Evolutionary conservation across 2,329 filamentous ascomycete species (phyloP), one percentile per base, ranked within the genome.

Genomic region (Colletotrichum sp.): DNA sequence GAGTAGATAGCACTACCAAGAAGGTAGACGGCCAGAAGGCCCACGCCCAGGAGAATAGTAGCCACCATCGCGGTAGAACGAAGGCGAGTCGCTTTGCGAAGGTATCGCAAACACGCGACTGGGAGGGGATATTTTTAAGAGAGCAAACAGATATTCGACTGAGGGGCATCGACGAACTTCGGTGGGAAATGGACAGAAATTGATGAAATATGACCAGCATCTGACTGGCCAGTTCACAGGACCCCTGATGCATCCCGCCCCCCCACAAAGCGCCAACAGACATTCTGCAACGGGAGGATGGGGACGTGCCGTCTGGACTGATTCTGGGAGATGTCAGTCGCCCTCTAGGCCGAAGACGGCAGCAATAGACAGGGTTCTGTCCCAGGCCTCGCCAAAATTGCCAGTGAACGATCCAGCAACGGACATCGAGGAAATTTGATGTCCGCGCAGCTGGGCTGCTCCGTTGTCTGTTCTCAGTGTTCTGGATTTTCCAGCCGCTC

Each of bases 1-100:
- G 48, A 72, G 59, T 82, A 81, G 9, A 81, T 72, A 22, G 62
- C 59, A 62, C 71, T 77, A n/a, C 60, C 71, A 3, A 74, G 22
- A 5, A 76, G n/a, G 4, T 75, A 79, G 10, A 65, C 6, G 18
- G 57, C 34, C 30, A 72, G 26, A 15, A 77, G 34, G 15, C 59
- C 72, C 15, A 60, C 67, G 24, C 34, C 34, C 4, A 39, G 4
- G 15, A 71, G 57, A 32, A 74, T 32, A 18, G 44, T 52, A 16
- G 36, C 39, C 39, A 57, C 18, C 72, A 71, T 69, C 30, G 16
- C 10, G 32, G 15, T 34, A 24, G 5, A 18, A 64, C 22, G 32
- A 39, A 16, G 18, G 26, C 32, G 18, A 22, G 9, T 22, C 8
- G 34, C 24, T 28, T 13, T 48, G 10, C 26, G 26, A 16, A 39